These are phyloP conservation scores for Termitomyces sp. DNA, from an alignment of 768 basidiomycete genomes.

Conservation along the genomic window DNA sequence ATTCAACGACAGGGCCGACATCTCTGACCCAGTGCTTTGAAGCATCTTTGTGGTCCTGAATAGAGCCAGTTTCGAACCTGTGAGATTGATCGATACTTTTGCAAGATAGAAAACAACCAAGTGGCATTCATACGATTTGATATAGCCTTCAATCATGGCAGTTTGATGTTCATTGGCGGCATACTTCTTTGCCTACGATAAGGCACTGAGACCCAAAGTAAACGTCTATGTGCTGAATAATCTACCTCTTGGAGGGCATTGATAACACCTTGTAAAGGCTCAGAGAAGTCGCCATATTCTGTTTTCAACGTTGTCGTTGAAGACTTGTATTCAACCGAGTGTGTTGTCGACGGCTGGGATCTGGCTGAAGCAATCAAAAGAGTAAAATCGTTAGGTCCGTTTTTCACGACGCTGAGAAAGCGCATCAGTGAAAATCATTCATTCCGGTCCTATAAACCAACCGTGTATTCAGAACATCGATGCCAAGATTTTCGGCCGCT, in stretches of 20 bases:
- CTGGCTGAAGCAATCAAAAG: conserved; percentile 72
- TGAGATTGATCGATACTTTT: background rate
- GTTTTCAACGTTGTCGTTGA: conserved; percentile 50
- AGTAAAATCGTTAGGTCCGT: conserved; percentile 52
- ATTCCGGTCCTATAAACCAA: conserved; percentile 18
- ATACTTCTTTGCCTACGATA: conserved; percentile 60
- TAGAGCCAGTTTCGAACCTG: conserved; percentile 75
- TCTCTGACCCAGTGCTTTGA: conserved; percentile 84
- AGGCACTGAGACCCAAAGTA: background rate
- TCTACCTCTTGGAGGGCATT: conserved; percentile 55
- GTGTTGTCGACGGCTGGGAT: conserved; percentile 28
- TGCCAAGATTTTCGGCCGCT: conserved; percentile 66
- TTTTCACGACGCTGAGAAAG: conserved; percentile 61
- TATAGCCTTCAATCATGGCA: conserved; percentile 73
- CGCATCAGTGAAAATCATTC: background rate
- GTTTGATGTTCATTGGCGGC: conserved; percentile 67
- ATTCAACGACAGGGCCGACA: conserved; percentile 81
- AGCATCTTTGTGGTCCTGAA: conserved; percentile 73
- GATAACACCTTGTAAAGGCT: conserved; percentile 46
- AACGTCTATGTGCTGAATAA: background rate
- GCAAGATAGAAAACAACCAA: background rate
- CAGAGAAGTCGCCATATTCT: conserved; percentile 72
- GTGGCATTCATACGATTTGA: conserved; percentile 53
- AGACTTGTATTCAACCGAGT: conserved; percentile 40
- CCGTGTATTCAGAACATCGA: conserved; percentile 83